Base-by-base conservation (phyloP, 257 asterid genomes). In the Nicotiana knightiana region DNA sequence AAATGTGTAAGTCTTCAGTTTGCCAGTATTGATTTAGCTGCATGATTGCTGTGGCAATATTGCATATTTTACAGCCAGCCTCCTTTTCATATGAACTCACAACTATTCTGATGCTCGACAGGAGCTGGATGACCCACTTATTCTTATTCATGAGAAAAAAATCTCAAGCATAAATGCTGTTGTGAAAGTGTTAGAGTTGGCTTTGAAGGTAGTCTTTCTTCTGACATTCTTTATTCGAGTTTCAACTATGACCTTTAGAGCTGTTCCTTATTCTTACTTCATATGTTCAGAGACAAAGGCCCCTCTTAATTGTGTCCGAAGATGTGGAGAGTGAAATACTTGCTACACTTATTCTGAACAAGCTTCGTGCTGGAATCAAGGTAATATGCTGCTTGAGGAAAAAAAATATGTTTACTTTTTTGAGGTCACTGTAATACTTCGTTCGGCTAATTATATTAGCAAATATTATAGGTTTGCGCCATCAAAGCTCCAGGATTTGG, bases 401-500 rank as follows among this genome's bases (percentile, higher is more conserved):
- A 24, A 55, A 57, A 21, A 16, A 48, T 7, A 26, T 48, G 62
- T 73, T 48, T 4, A 32, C 30, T 46, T 32, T 64, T 9, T 12
- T 63, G 53, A 61, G 33, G 54, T 53, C 39, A 13, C 21, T 33
- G 37, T 35, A 35, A 15, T 21, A 9, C 63, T 1, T 65, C 4
- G 3, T 67, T 37, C 30, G 46, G 21, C 21, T 62, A 59, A 37
- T 46, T 71, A 6, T 4, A 62, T 26, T 61, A 51, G 79, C 76
- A 58, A 76, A 32, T 35, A 16, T 4, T 80, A 82, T 48, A 92
- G 94, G 94, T 89, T 55, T 91, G 93, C 37, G 93, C 93, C 76
- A 79, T 91, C 75, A 91, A 91, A 88, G 93, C 94, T 81, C 94
- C 92, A 54, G 94, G 93, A 30, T 91, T 87, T 89, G 94, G 93